Conservation (phyloP, 331 rosid genomes). For the Cydonia oblonga region DNA sequence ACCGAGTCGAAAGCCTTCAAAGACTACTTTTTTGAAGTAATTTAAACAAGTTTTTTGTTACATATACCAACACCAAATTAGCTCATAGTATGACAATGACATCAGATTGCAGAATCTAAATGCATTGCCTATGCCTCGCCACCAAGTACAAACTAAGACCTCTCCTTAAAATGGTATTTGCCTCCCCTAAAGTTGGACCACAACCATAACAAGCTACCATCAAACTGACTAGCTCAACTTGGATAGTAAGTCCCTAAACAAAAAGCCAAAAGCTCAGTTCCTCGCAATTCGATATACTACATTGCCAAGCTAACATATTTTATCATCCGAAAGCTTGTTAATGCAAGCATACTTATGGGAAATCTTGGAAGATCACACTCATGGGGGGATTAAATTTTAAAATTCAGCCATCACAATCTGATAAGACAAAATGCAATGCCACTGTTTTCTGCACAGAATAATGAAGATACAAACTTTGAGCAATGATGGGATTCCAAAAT, state of each 20-base stretch:
- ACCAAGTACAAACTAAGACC: not conserved
- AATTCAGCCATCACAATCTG: not conserved
- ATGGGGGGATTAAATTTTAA: not conserved
- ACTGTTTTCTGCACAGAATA: not conserved
- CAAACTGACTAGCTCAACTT: not conserved
- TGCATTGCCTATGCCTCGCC: not conserved
- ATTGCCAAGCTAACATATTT: not conserved
- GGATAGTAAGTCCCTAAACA: not conserved
- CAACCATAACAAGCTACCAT: not conserved
- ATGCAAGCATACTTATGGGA: not conserved
- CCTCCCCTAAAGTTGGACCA: not conserved
- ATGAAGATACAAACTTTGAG: not conserved
- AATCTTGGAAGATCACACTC: not conserved
- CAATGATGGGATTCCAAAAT: not conserved
- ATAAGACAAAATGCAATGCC: not conserved
- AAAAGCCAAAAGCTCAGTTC: not conserved
- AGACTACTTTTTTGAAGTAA: no score
- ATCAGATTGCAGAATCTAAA: not conserved
- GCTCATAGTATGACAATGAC: not conserved
- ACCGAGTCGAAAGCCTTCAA: no score
- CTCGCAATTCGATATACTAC: not conserved
- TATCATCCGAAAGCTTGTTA: not conserved
- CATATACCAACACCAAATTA: not conserved
- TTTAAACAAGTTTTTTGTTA: not conserved
- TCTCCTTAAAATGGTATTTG: not conserved